These are phyloP conservation scores for Hanseniaspora vineae DNA, from an alignment of 805 yeast genomes.

Conservation along the genomic window DNA sequence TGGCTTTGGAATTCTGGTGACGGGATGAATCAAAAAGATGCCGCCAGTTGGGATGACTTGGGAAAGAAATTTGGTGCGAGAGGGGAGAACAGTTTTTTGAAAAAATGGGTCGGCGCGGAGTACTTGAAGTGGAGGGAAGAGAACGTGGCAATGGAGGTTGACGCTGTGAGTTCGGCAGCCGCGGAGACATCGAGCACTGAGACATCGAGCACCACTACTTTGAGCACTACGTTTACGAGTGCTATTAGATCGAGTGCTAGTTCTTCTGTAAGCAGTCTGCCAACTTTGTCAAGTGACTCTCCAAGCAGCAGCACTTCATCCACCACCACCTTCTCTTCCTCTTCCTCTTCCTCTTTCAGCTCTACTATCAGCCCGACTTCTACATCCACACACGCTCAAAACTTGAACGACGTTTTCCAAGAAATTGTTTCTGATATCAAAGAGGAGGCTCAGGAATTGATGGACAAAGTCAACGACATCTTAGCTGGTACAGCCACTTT, in stretches of 20 bases:
- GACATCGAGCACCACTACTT: too few relatives aligned
- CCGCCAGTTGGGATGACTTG: not conserved
- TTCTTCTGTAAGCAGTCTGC: too few relatives aligned
- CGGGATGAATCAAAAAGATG: constrained; percentile 21
- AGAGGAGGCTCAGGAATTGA: not conserved
- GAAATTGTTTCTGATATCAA: not conserved
- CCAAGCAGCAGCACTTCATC: not conserved
- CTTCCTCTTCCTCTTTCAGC: not conserved
- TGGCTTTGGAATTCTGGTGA: constrained; percentile 33
- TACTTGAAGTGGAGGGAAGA: too few relatives aligned
- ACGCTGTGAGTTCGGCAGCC: too few relatives aligned
- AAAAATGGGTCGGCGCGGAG: not conserved
- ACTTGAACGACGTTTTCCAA: not conserved
- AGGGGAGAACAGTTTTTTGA: not conserved
- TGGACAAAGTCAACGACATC: not conserved
- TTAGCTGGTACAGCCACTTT: not conserved
- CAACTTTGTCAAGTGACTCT: not conserved
- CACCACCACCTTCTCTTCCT: not conserved
- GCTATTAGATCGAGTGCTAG: too few relatives aligned
- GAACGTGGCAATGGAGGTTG: too few relatives aligned
- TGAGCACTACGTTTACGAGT: too few relatives aligned
- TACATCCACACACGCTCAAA: not conserved
- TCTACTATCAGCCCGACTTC: not conserved
- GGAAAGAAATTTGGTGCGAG: constrained; percentile 1
- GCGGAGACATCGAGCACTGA: too few relatives aligned